Percentiles rank a stretch among this genome's conserved stretches.
phyloP scores from a whole-genome alignment of 805 yeast genomes.

The Grigorovia transvaalensis region DNA sequence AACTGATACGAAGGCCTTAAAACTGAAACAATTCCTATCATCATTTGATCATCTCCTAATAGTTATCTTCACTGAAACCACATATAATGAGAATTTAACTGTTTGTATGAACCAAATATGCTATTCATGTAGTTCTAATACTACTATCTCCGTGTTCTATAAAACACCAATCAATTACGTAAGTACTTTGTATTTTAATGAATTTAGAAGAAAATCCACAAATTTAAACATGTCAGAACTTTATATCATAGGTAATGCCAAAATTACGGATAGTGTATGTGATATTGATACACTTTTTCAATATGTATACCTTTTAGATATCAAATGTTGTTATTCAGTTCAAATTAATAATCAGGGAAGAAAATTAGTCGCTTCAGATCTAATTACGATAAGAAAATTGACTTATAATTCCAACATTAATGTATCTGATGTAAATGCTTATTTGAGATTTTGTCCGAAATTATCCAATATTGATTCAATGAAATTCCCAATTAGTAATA shows the following conservation, averaged over 20 bases:
- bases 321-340: slow-evolving; percentile 15
- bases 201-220: slow-evolving; percentile 6
- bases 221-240: slow-evolving; percentile 16
- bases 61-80: slow-evolving; percentile 14
- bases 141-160: slow-evolving; percentile 18
- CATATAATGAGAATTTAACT: slow-evolving; percentile 17
- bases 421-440: slow-evolving; percentile 3
- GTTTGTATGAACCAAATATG: slow-evolving; percentile 9
- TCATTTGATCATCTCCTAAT: slow-evolving; percentile 11
- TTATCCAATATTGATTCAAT: slow-evolving; percentile 12
- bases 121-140: slow-evolving; percentile 2
- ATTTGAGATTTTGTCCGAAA: slow-evolving; percentile 11
- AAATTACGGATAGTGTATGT: slow-evolving; percentile 6
- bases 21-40: slow-evolving; percentile 7
- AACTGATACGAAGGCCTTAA: not conserved
- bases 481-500: slow-evolving; percentile 12
- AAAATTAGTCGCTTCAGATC: slow-evolving; percentile 10
- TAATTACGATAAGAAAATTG: slow-evolving; percentile 13
- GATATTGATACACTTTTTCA: slow-evolving; percentile 20
- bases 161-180: slow-evolving; percentile 16
- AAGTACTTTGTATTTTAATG: slow-evolving; percentile 22
- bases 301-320: slow-evolving; percentile 14
- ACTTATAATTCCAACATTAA: slow-evolving; percentile 1
- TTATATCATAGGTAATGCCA: slow-evolving; percentile 17
- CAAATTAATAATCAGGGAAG: slow-evolving; percentile 10